Evolutionary conservation across 176 grass and related monocot genomes (phyloP).

Genomic region (Cenchrus fungigraminus): DNA sequence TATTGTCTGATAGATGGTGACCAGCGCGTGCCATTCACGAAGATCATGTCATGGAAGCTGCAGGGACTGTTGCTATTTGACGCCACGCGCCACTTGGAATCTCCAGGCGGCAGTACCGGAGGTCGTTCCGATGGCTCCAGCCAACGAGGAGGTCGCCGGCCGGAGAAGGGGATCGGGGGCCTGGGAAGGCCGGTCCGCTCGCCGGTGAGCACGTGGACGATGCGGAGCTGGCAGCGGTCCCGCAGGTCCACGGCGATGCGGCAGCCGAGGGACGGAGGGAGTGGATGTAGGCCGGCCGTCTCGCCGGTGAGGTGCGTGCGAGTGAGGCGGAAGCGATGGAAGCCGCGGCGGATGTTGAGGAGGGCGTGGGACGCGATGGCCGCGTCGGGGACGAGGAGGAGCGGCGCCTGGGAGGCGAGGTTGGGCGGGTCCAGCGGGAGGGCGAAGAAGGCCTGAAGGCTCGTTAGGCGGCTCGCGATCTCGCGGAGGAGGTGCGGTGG

Average conservation of each 20-base stretch:
- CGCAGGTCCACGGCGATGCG: background rate
- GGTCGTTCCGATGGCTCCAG: background rate
- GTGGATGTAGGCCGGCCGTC: background rate
- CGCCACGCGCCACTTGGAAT: background rate
- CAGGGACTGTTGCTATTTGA: background rate
- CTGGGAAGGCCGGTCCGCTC: constrained; percentile 38
- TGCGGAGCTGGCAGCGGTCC: background rate
- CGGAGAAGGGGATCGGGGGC: background rate
- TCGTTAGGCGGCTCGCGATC: constrained; percentile 38
- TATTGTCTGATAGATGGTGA: background rate
- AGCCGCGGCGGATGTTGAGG: constrained; percentile 27
- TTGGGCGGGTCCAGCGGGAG: constrained; percentile 21
- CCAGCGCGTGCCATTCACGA: constrained; percentile 28
- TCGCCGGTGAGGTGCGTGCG: constrained; percentile 1
- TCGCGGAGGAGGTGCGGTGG: constrained; percentile 36
- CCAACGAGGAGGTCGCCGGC: constrained; percentile 32
- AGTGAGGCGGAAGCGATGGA: constrained; percentile 40
- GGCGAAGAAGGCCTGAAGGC: too few relatives aligned
- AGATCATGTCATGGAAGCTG: background rate
- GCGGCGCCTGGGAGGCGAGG: constrained; percentile 43
- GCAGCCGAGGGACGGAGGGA: background rate
- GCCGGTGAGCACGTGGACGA: constrained; percentile 50
- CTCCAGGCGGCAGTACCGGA: constrained; percentile 44
- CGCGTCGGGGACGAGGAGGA: constrained; percentile 40
- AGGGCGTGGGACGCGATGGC: constrained; percentile 34